These are phyloP conservation scores for Cinnamomum chago DNA, from an alignment of 164 flowering plant genomes.

Conservation along the genomic window DNA sequence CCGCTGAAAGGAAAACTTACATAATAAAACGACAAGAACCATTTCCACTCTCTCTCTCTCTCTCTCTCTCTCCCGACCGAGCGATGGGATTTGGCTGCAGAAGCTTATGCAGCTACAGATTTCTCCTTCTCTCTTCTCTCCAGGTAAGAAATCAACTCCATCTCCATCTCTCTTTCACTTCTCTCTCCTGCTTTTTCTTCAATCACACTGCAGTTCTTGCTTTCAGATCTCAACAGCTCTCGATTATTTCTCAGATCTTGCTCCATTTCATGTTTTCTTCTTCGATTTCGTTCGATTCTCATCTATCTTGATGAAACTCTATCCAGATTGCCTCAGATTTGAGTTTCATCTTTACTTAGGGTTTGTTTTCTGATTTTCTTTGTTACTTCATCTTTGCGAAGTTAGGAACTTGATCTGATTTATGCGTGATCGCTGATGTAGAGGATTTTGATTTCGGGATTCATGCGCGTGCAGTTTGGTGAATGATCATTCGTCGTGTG, in stretches of 20 bases:
- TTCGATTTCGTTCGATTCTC: not conserved
- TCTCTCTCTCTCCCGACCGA: not conserved
- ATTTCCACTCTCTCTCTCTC: not conserved
- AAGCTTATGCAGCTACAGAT: conserved; percentile 8
- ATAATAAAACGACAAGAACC: not conserved
- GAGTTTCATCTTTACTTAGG: not conserved
- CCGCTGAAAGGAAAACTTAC: no score
- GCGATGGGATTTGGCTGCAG: not conserved
- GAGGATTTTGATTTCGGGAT: not conserved
- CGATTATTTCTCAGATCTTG: not conserved
- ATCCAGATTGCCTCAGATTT: not conserved
- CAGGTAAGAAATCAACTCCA: conserved; percentile 1
- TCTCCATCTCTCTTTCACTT: not conserved
- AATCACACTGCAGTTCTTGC: not conserved
- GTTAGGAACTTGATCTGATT: not conserved
- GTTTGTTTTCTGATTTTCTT: not conserved
- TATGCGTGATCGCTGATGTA: not conserved
- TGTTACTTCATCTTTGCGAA: not conserved
- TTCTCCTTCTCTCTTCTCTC: not conserved
- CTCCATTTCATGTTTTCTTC: not conserved
- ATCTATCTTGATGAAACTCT: not conserved
- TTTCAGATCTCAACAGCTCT: not conserved
- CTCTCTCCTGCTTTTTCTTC: not conserved
- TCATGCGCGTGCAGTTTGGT: no score
- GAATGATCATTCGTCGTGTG: no score